These are phyloP conservation scores for Pleurotus djamor DNA, from an alignment of 768 basidiomycete species.

Conservation along the genomic window DNA sequence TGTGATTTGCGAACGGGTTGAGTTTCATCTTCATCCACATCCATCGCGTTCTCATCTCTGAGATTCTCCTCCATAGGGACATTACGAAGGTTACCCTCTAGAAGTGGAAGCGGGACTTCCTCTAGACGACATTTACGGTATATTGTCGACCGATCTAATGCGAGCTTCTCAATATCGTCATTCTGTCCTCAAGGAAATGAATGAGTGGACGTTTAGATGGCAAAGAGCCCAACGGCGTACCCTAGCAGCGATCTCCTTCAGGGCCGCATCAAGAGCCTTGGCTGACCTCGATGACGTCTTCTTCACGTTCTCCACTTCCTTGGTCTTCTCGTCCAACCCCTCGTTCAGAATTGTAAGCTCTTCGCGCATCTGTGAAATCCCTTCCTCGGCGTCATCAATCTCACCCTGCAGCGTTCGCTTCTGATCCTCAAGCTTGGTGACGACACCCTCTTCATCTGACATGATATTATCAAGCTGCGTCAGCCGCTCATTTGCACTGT, in stretches of 20 bases:
- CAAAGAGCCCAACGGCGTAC: conserved; percentile 33
- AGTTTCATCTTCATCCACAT: conserved; percentile 86
- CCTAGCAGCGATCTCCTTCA: conserved; percentile 87
- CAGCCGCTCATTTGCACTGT: conserved; percentile 61
- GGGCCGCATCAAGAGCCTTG: conserved; percentile 77
- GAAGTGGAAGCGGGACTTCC: conserved; percentile 81
- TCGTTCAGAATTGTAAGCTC: conserved; percentile 63
- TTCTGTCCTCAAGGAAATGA: conserved; percentile 18
- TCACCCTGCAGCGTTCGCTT: conserved; percentile 56
- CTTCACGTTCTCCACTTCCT: conserved; percentile 75
- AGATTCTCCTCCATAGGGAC: conserved; percentile 96
- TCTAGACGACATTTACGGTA: conserved; percentile 95
- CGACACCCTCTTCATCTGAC: conserved; percentile 48
- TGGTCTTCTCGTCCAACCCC: conserved; percentile 68
- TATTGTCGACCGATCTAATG: conserved; percentile 70
- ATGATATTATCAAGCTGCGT: conserved; percentile 49
- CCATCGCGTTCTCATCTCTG: conserved; percentile 87
- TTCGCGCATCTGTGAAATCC: conserved; percentile 54
- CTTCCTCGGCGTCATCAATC: conserved; percentile 53
- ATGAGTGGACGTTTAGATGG: background rate
- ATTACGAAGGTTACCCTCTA: conserved; percentile 72
- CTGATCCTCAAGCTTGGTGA: conserved; percentile 52
- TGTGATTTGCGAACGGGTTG: conserved; percentile 70
- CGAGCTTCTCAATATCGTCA: conserved; percentile 61
- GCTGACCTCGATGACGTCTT: conserved; percentile 64